phyloP scores from a whole-genome alignment of 129 eudicot species.

The Tanacetum coccineum region DNA sequence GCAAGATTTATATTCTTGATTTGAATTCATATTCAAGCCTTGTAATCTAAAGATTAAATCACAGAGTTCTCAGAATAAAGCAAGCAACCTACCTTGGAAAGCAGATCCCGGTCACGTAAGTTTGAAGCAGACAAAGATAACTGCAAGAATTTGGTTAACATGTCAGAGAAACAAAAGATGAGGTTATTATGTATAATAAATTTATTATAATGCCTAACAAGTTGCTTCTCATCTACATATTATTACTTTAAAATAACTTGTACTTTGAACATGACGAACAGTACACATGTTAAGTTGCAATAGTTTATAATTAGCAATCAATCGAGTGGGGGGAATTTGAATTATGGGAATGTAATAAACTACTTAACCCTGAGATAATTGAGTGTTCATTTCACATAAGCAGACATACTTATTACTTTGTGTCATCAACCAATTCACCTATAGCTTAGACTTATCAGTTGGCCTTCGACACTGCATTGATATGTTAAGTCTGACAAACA shows the following conservation, averaged over 20 bases:
- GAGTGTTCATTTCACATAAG: neutral
- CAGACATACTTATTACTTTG: neutral
- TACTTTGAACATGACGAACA: too few relatives aligned
- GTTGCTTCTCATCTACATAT: constrained; percentile 13
- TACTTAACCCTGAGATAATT: too few relatives aligned
- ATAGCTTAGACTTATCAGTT: neutral
- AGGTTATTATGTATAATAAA: constrained; percentile 6
- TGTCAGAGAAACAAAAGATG: constrained; percentile 22
- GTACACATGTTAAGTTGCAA: too few relatives aligned
- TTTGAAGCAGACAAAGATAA: too few relatives aligned
- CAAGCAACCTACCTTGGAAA: constrained; percentile 71
- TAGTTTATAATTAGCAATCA: too few relatives aligned
- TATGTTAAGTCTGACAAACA: neutral
- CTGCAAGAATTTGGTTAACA: constrained; percentile 45
- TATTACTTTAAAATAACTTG: too few relatives aligned
- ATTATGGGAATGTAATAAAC: too few relatives aligned
- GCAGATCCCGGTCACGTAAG: constrained; percentile 82
- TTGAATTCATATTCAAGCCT: too few relatives aligned
- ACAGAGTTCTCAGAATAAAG: neutral
- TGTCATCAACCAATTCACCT: neutral
- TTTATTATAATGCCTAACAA: constrained; percentile 14
- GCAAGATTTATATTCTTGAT: too few relatives aligned
- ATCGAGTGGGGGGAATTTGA: too few relatives aligned
- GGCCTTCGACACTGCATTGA: neutral
- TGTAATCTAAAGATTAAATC: too few relatives aligned